Base-by-base conservation (phyloP, 2,329 filamentous ascomycete genomes). In the Dactylellina leptospora region DNA sequence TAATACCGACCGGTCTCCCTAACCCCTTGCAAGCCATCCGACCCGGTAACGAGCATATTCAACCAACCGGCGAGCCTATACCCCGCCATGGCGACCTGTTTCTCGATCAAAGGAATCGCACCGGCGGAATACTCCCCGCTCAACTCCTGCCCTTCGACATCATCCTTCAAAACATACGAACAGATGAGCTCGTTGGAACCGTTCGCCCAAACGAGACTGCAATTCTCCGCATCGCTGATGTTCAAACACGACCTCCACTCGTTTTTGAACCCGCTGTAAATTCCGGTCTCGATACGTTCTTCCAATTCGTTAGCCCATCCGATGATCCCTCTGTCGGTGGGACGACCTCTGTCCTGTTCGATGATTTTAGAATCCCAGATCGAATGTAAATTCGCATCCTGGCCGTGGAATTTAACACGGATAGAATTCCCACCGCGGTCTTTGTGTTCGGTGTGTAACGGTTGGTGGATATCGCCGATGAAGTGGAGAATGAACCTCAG, bases 361-460 rank as follows among this genome's bases (percentile, higher is more conserved):
- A 86, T 84, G 73, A 91, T 91, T 75, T 84, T 85, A 58, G 84
- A 86, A 77, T 92, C 90, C 89, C 89, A 92, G 13, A 91, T 85
- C 66, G 88, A 84, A 77, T 92, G 90, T 42, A 92, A 82, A 77
- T 92, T 92, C 61, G 85, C 83, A 25, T 81, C 79, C 27, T 79
- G 78, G 2, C 83, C 83, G 23, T 86, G 82, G 80, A 87, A 92
- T 13, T 80, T 81, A 0, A 92, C 89, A 11, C 82, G 78, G 75
- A 92, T 89, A 9, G 84, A 84, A 75, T 92, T 92, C 0, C 89
- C 89, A 59, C 90, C 90, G 20, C 83, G 80, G 1, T 83, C 82
- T 4, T 88, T 84, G 61, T 88, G 83, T 79, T 90, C 87, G 59
- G 85, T 85, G 78, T 90, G 87, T 64, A 90, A 81, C 27, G 87